Evolutionary conservation across 139 green algal genomes (phyloP).

Genomic region (Eudorina sp.): DNA sequence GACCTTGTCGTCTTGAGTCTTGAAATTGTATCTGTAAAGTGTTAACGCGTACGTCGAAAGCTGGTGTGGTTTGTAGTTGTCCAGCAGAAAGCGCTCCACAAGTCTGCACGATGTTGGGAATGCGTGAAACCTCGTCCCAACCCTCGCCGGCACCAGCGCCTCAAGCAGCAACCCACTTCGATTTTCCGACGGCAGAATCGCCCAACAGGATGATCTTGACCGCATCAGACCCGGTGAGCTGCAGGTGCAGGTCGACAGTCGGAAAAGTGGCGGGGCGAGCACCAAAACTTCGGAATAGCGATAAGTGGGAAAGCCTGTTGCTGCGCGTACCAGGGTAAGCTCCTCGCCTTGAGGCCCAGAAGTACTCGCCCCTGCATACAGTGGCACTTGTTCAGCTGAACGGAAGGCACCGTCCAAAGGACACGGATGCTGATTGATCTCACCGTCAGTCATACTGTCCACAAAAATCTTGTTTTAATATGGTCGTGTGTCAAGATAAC

Average conservation of each 20-base stretch:
- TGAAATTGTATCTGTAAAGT: slow-evolving; percentile 74
- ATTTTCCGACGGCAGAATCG: slow-evolving; percentile 80
- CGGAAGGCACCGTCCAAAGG: background rate
- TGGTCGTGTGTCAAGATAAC: no score
- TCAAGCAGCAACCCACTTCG: slow-evolving; percentile 64
- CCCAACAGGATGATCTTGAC: slow-evolving; percentile 79
- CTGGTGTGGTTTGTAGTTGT: slow-evolving; percentile 77
- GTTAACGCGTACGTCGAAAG: slow-evolving; percentile 81
- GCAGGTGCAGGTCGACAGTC: slow-evolving; percentile 3
- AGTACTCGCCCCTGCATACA: slow-evolving; percentile 35
- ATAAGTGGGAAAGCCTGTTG: background rate
- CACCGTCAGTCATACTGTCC: slow-evolving; percentile 7
- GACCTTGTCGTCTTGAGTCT: slow-evolving; percentile 57
- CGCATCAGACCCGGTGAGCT: slow-evolving; percentile 63
- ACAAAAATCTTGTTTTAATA: no score
- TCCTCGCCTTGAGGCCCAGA: slow-evolving; percentile 62
- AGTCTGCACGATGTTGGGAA: slow-evolving; percentile 54
- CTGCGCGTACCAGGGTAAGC: slow-evolving; percentile 56
- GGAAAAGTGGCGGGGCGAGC: background rate
- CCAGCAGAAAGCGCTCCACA: slow-evolving; percentile 77
- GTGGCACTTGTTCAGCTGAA: background rate
- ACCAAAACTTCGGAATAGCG: slow-evolving; percentile 24
- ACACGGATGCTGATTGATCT: background rate
- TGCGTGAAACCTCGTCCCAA: background rate
- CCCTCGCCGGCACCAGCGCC: background rate